These are phyloP conservation scores for Simplicillium aogashimaense DNA, from an alignment of 2,329 filamentous ascomycete species.

Conservation along the genomic window DNA sequence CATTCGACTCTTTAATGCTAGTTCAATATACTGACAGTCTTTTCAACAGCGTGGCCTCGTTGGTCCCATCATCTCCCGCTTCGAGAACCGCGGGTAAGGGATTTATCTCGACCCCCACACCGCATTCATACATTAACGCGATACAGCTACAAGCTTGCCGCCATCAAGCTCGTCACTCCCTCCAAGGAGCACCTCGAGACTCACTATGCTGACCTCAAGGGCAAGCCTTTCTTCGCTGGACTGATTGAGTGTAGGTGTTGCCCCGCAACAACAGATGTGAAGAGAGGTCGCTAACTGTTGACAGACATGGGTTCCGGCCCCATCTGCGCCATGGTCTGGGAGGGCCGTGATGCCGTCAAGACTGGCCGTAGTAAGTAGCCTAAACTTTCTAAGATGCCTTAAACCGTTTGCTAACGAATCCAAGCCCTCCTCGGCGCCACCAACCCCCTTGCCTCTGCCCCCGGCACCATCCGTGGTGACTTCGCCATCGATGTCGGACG, in stretches of 20 bases:
- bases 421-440: slow-evolving; percentile 90
- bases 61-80: slow-evolving; percentile 95
- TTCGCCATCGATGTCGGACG: slow-evolving; percentile 74
- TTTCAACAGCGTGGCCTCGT: slow-evolving; percentile 76
- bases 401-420: slow-evolving; percentile 10
- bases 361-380: slow-evolving; percentile 71
- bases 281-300: slow-evolving; percentile 9
- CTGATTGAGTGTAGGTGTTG: slow-evolving; percentile 72
- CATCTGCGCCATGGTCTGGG: slow-evolving; percentile 99
- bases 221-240: slow-evolving; percentile 95
- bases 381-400: neutral
- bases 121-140: slow-evolving; percentile 7
- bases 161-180: slow-evolving; percentile 89
- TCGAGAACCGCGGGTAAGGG: slow-evolving; percentile 85
- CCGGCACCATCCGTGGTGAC: slow-evolving; percentile 97
- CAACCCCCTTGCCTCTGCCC: slow-evolving; percentile 90
- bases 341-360: slow-evolving; percentile 98
- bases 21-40: slow-evolving; percentile 6
- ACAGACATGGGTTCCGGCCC: slow-evolving; percentile 94
- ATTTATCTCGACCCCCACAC: slow-evolving; percentile 3
- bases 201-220: slow-evolving; percentile 85
- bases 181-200: slow-evolving; percentile 93
- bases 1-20: slow-evolving; percentile 8
- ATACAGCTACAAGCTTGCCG: slow-evolving; percentile 87
- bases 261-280: neutral